These are phyloP conservation scores for Penicillium sp. DNA, from an alignment of 2,329 filamentous ascomycete genomes.

Conservation along the genomic window DNA sequence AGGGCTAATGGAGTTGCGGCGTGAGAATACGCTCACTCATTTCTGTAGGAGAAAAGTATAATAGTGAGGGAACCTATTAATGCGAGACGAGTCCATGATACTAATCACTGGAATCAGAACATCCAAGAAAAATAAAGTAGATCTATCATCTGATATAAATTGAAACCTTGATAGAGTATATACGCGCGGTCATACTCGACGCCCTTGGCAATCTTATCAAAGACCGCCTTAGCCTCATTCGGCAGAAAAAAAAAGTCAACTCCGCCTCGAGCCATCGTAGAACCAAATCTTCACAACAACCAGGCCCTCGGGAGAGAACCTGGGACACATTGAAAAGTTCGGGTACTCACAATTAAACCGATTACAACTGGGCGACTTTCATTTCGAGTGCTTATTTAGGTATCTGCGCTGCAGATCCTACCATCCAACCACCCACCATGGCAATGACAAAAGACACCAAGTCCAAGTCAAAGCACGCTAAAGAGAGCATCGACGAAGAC, in stretches of 20 bases:
- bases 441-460: slow-evolving; percentile 23
- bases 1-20: not conserved
- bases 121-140: not conserved
- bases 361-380: not conserved
- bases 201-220: slow-evolving; percentile 4
- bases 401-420: not conserved
- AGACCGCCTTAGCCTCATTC: slow-evolving; percentile 6
- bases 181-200: not conserved
- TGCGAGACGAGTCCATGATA: slow-evolving; percentile 16
- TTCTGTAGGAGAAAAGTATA: not conserved
- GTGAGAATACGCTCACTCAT: not conserved
- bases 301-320: not conserved
- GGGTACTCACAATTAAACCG: not conserved
- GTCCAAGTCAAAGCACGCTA: slow-evolving; percentile 58
- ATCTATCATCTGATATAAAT: not conserved
- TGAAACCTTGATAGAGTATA: not conserved
- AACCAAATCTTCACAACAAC: not conserved
- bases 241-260: slow-evolving; percentile 22
- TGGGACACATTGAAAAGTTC: not conserved
- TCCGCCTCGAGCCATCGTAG: slow-evolving; percentile 8
- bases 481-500: slow-evolving; percentile 25
- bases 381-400: not conserved
- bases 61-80: slow-evolving; percentile 4
- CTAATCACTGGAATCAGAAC: not conserved
- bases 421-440: not conserved